Base-by-base conservation (phyloP, 352 stramenopile species). In the Blastocystis sp. region DNA sequence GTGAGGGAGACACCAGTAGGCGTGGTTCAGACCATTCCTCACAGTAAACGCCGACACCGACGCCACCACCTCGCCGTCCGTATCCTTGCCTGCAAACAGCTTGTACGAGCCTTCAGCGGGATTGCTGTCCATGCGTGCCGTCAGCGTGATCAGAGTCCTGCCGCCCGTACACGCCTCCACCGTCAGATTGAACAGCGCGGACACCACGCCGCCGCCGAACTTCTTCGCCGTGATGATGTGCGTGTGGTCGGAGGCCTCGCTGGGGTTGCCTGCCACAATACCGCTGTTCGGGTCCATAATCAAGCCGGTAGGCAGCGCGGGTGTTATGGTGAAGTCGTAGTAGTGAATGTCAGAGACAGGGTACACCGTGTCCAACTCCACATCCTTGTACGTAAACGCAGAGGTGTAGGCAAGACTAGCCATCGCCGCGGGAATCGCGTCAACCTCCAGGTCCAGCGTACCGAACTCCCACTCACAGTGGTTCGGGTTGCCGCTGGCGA, bases 141-240 rank as follows among this genome's bases (percentile, higher is more conserved):
- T 26, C 24, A 78, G 12, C 3, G 67, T 78, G n/a, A 78, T 78
- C 2, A 78, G 67, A 51, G 4, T 60, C 10, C 67, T 21, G 3
- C 67, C 67, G n/a, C 71, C 71, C 13, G 71, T 37, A 33, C 71
- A 81, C n/a, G 29, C 71, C 31, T 63, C 33, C 3, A 65, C 35
- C 2, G 50, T 39, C 16, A 81, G 3, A 13, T 24, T 67, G 33
- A 81, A n/a, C 3, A 51, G 39, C 4, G 63, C 16, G 26, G 63
- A 50, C 31, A 74, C 63, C 39, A 19, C 4, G 13, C 16, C 21
- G n/a, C 31, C 39, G 26, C 21, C 19, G 3, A 78, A 24, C 24
- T 3, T 61, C 21, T 78, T 59, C 10, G 67, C 67, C 2, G 33
- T 55, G 3, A 78, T 50, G 31, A 59, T 4, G 67, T 78, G n/a